Percentiles rank a stretch among this genome's conserved stretches.
Conservation (phyloP, 2,329 filamentous ascomycete genomes). For the Colletotrichum scovillei region DNA sequence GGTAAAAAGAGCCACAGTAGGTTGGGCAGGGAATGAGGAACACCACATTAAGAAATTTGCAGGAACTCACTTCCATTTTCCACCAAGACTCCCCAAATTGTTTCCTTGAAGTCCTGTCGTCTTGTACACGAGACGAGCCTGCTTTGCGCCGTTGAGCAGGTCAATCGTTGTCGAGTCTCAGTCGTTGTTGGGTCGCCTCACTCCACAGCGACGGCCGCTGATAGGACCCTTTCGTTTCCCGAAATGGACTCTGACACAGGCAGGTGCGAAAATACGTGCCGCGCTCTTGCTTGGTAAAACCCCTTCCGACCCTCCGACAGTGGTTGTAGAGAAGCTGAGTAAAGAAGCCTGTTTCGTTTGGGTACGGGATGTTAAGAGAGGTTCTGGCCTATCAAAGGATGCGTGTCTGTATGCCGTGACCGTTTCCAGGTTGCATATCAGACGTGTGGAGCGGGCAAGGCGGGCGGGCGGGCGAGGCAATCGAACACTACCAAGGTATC, state of each 20-base stretch:
- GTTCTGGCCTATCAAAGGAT: slow-evolving; percentile 21
- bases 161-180: background rate
- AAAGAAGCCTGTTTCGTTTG: background rate
- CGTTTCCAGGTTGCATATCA: slow-evolving; percentile 1
- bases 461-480: slow-evolving; percentile 25
- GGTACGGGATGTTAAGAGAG: background rate
- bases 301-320: background rate
- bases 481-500: background rate
- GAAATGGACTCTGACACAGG: background rate
- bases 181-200: background rate
- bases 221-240: background rate
- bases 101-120: background rate
- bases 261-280: background rate
- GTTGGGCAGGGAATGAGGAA: background rate
- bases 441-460: slow-evolving; percentile 27
- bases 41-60: slow-evolving; percentile 6
- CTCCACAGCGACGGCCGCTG: background rate
- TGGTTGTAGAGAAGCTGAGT: background rate
- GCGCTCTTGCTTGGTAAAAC: background rate
- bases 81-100: background rate
- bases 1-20: background rate
- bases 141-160: background rate
- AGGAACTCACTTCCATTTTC: slow-evolving; percentile 32
- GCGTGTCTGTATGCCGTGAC: slow-evolving; percentile 7
- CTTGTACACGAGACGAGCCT: background rate